Evolutionary conservation across 1,284 basidiomycete species (phyloP), one percentile per base, ranked within the genome.

Genomic region (Wolfiporia cocos): DNA sequence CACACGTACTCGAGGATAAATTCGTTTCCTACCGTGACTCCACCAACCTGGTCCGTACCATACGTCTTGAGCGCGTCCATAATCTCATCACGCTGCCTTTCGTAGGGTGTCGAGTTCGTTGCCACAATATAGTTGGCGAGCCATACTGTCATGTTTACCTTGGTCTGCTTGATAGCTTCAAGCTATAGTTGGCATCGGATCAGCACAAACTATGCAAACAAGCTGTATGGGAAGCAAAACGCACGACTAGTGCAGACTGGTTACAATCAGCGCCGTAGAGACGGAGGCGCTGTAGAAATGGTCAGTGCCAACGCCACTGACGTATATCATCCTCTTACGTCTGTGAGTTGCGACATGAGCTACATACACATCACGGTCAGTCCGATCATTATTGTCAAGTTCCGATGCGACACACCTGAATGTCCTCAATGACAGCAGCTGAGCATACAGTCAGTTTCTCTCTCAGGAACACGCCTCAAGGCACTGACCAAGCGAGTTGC

Each of bases 131-230:
- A 97, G 55, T 89, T 90, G 22, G 83, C 94, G n/a, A 92, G 71
- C 64, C 72, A 96, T 12, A 97, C 86, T 9, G 67, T 69, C 78
- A 98, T 74, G 64, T 95, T 74, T 41, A 92, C 88, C 63, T 95
- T 90, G 37, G 92, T 95, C 55, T 83, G 78, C 56, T 86, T 71
- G 59, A 99, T 89, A 1, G 88, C 90, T 51, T 89, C 79, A 28
- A 92, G 71, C 78, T 66, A 59, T 48, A 45, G 36, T n/a, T 30
- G 29, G 20, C 17, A 29, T 14, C 37, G 36, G 14, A 31, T 32
- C 10, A 24, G 20, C 22, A 19, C 14, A 17, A 35, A 18, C 9
- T 14, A 31, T 5, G 30, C 11, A 7, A 11, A 39, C 41, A 34
- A 9, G 22, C 5, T 26, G 43, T 46, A 39, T 7, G 44, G 53